Conservation (phyloP, 2,329 filamentous ascomycete species). For the Neonectria faginata region DNA sequence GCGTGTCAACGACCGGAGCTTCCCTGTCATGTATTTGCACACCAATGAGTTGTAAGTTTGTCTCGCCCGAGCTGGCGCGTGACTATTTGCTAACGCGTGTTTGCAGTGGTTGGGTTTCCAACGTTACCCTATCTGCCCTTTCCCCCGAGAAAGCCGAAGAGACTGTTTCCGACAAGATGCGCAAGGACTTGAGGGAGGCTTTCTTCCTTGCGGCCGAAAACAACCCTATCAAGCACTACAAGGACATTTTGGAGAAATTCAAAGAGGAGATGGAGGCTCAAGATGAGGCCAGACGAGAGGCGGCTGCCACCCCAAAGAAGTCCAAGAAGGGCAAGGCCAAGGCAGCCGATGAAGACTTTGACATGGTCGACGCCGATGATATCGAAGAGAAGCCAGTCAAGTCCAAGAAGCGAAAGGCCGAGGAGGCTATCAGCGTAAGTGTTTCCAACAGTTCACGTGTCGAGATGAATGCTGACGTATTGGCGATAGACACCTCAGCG, state of each 20-base stretch:
- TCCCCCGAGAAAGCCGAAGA: slow-evolving; percentile 78
- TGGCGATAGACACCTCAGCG: slow-evolving; percentile 65
- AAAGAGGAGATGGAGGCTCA: slow-evolving; percentile 73
- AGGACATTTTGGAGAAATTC: slow-evolving; percentile 78
- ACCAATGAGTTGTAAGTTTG: slow-evolving; percentile 95
- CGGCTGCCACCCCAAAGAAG: slow-evolving; percentile 56
- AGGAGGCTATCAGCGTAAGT: slow-evolving; percentile 72
- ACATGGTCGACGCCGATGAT: slow-evolving; percentile 72
- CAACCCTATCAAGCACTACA: slow-evolving; percentile 84
- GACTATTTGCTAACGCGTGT: slow-evolving; percentile 21
- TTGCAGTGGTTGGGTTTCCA: slow-evolving; percentile 87
- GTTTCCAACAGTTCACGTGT: not conserved
- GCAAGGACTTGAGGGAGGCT: slow-evolving; percentile 81
- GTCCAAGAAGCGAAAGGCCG: slow-evolving; percentile 85
- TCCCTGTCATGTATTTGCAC: slow-evolving; percentile 92
- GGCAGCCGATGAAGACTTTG: slow-evolving; percentile 67
- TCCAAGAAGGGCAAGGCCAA: slow-evolving; percentile 62
- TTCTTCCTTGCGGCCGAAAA: slow-evolving; percentile 84
- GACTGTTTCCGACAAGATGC: slow-evolving; percentile 79
- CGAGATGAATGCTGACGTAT: slow-evolving; percentile 30
- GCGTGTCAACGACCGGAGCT: slow-evolving; percentile 85
- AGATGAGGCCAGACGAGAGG: slow-evolving; percentile 58
- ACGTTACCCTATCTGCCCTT: slow-evolving; percentile 83
- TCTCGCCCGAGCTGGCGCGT: not conserved
- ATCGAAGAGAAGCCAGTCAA: slow-evolving; percentile 70